Base-by-base conservation (phyloP, 2,329 filamentous ascomycete genomes). In the Stromatinia cepivora region DNA sequence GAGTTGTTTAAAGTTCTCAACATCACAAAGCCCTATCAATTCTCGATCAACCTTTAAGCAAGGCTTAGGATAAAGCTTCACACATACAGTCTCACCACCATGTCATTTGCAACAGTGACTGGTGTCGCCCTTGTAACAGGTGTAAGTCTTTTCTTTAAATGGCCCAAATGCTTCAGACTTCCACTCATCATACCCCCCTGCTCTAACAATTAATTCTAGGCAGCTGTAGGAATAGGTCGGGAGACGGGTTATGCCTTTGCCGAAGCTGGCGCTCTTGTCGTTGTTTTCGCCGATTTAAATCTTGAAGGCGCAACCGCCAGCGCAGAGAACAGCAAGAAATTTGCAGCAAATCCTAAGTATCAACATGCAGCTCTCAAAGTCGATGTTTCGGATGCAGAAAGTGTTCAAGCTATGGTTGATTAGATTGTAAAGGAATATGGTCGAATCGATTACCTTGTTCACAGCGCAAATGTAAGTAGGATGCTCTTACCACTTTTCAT, bases 401-500 rank as follows among this genome's bases (percentile, higher is more conserved):
- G 59, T 50, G 28, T 63, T 31, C n/a, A 63, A 9, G 45, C 42
- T 3, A 63, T 63, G 59, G 45, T 50, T 63, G 59, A 50, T 36
- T 34, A 3, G 15, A 63, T 39, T 31, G 45, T 63, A 3, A 34
- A 63, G 25, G 10, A 50, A 50, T 62, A 22, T 7, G 59, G 59
- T 36, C n/a, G 45, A 31, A 50, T 50, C 17, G 45, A 63, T 36
- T 63, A 50, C 28, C 8, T 46, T 63, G 9, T 63, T 50, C 25
- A 63, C 34, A 48, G 59, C 36, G 45, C 59, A 20, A 42, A 42
- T 1, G 59, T 50, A 36, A 63, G 45, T 63, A 25, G 5, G n/a
- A 5, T 15, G 20, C 10, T 28, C 36, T 39, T 39, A 5, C 36
- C 10, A 39, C 5, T 10, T 39, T 10, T 10, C 36, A n/a, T 6